Conservation (phyloP, 306 rosid genomes). For the Quercus suber region DNA sequence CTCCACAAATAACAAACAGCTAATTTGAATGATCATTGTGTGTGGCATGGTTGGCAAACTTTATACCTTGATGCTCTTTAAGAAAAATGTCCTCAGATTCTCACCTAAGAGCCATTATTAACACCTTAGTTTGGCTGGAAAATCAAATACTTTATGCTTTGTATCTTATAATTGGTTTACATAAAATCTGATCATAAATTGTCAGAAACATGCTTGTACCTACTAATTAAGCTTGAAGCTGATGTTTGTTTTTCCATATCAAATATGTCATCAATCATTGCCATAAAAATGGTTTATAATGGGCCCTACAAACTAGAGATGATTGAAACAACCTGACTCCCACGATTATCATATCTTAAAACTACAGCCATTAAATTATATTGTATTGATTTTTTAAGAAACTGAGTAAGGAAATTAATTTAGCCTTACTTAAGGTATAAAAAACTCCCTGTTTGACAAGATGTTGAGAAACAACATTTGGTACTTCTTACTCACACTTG, state of each 20-base stretch:
- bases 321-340: neutral
- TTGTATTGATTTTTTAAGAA: neutral
- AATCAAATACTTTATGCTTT: neutral
- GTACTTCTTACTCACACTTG: too few species aligned
- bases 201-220: neutral
- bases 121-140: conserved; percentile 8
- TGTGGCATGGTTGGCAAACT: conserved; percentile 14
- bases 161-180: neutral
- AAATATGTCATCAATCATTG: neutral
- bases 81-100: neutral
- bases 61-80: neutral
- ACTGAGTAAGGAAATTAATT: neutral
- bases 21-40: conserved; percentile 1
- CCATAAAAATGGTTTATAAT: neutral
- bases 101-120: neutral
- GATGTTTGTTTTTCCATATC: neutral
- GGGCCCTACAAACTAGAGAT: neutral
- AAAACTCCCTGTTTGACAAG: too few species aligned
- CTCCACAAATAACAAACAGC: conserved; percentile 5
- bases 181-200: too few species aligned
- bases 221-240: conserved; percentile 6
- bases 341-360: neutral
- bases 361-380: too few species aligned
- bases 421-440: too few species aligned
- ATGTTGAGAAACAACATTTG: too few species aligned